Conservation (phyloP, 495 filamentous ascomycete genomes). For the Aspergillus ostianus region DNA sequence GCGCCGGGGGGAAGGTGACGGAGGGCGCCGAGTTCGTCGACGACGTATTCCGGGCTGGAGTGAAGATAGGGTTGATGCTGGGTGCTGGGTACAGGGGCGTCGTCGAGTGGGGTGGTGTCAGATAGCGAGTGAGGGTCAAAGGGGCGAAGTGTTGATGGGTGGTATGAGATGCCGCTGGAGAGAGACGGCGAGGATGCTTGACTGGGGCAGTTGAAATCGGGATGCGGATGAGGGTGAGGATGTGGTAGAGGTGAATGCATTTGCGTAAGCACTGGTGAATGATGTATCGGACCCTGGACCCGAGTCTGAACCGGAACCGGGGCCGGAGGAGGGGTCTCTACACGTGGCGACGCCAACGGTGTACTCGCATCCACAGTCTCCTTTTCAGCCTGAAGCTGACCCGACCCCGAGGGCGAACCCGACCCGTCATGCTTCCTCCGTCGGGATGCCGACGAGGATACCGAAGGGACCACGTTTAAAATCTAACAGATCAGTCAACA, state of each 20-base stretch:
- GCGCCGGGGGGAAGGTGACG: conserved; percentile 14
- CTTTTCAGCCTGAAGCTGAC: background rate
- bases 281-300: background rate
- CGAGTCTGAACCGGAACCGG: background rate
- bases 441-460: background rate
- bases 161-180: conserved; percentile 16
- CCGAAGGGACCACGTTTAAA: conserved; percentile 15
- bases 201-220: background rate
- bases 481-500: conserved; percentile 12
- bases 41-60: conserved; percentile 30
- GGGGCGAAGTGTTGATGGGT: background rate
- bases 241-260: no score
- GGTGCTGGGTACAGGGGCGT: background rate
- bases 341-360: background rate
- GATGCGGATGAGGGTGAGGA: background rate
- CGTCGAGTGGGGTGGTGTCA: background rate
- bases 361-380: background rate
- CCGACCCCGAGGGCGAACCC: background rate
- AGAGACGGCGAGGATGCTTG: conserved; percentile 16
- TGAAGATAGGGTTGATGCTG: conserved; percentile 22
- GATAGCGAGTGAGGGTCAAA: no score
- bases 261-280: no score
- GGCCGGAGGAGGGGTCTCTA: background rate
- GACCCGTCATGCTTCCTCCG: no score
- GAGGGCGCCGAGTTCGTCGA: conserved; percentile 25